Conservation (phyloP, 228 moss, liverwort and hornwort genomes). For the Sphagnum magellanicum region DNA sequence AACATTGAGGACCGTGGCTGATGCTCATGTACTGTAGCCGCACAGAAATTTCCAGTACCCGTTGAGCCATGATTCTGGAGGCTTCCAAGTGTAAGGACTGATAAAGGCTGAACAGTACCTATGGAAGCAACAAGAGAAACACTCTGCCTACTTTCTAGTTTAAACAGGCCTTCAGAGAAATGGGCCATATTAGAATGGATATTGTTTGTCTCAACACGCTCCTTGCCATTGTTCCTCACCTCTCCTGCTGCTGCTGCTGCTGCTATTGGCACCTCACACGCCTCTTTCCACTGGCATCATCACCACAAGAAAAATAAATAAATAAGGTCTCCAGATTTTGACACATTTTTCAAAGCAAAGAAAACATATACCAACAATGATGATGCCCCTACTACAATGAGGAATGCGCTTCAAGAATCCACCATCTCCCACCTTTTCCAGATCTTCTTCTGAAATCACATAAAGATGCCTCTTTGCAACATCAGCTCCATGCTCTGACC, state of each 20-base stretch:
- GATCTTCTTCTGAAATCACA: conserved; percentile 34
- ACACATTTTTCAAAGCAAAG: too few relatives aligned
- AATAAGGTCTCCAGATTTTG: too few relatives aligned
- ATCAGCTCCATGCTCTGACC: conserved; percentile 67
- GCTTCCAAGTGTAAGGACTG: conserved; percentile 70
- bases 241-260: conserved; percentile 3
- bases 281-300: conserved; percentile 69
- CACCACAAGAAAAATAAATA: too few relatives aligned
- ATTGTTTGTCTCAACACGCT: conserved; percentile 36
- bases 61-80: conserved; percentile 30
- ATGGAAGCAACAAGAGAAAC: conserved; percentile 41
- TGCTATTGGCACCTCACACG: conserved; percentile 25
- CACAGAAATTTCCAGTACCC: conserved; percentile 16
- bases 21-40: conserved; percentile 15
- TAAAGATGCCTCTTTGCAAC: conserved; percentile 40
- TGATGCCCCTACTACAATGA: too few relatives aligned
- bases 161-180: conserved; percentile 23
- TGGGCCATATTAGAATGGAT: conserved; percentile 41
- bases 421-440: conserved; percentile 33
- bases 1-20: conserved; percentile 18
- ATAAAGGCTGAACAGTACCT: conserved; percentile 81
- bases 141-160: conserved; percentile 26
- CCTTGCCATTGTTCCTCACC: conserved; percentile 14
- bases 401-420: background rate
- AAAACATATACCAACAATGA: too few relatives aligned